These are phyloP conservation scores for Aspergillus texensis DNA, from an alignment of 2,329 filamentous ascomycete species.

Conservation along the genomic window DNA sequence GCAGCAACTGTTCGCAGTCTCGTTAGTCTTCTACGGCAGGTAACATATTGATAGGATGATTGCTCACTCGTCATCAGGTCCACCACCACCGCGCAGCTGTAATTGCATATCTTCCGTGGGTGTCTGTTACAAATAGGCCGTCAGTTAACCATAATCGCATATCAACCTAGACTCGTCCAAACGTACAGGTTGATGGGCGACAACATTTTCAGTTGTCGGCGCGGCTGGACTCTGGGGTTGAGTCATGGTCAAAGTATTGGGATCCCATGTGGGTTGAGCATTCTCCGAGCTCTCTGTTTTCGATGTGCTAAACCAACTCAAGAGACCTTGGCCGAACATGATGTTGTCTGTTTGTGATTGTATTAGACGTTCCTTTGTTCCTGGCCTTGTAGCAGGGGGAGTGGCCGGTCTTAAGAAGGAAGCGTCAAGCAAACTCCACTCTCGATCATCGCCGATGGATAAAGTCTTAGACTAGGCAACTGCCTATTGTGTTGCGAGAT, in stretches of 20 bases:
- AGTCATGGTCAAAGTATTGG: constrained; percentile 9
- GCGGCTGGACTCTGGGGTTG: constrained; percentile 7
- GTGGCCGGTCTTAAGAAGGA: neutral
- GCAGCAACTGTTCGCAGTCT: constrained; percentile 5
- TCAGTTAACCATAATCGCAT: neutral
- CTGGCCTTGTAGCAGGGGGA: neutral
- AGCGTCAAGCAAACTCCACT: neutral
- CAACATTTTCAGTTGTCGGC: constrained; percentile 1
- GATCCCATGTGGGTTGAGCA: constrained; percentile 6
- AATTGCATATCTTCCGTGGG: neutral
- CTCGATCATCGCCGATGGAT: neutral
- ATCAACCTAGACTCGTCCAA: neutral
- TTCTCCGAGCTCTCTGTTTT: neutral
- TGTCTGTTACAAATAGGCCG: neutral
- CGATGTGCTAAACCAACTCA: constrained; percentile 9
- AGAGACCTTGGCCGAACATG: neutral
- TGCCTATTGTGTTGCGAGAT: neutral
- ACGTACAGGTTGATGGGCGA: constrained; percentile 8
- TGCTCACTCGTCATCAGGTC: constrained; percentile 11
- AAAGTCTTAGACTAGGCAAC: neutral
- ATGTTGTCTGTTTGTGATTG: neutral
- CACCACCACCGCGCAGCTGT: constrained; percentile 10
- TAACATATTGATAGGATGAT: neutral
- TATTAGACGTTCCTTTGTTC: neutral
- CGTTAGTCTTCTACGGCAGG: neutral